Evolutionary conservation across 2,329 filamentous ascomycete genomes (phyloP), one percentile per base, ranked within the genome.

Genomic region (Rhynchosporium graminicola): DNA sequence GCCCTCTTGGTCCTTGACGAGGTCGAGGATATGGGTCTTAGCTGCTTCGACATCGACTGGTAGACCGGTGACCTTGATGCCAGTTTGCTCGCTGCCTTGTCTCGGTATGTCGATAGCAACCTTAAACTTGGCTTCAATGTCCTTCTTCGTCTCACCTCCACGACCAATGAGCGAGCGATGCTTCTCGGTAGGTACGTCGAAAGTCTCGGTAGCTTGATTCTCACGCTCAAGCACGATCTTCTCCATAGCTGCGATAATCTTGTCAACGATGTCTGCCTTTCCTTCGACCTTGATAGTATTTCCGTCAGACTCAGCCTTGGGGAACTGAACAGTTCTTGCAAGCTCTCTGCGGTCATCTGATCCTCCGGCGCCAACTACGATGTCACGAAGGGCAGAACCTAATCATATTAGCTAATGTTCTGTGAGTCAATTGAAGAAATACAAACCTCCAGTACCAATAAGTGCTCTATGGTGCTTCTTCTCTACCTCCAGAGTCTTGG

Each of bases 241-340:
- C 73, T 95, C 79, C 70, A 99, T 96, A 31, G 90, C 84, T 59
- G 87, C 83, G 71, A 94, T 82, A 70, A 99, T 96, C 78, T 91
- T 96, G 70, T 97, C 89, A 1, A 98, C 94, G 29, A 99, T 82
- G 45, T 87, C 86, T 65, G 86, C 87, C 54, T 89, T 88, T 36
- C 95, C 95, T 77, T 97, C 93, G 5, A 99, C 82, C 74, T 89
- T 93, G 77, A 99, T 97, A 31, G 83, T 84, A 73, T 89, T 91
- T 50, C 90, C 92, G 64, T 90, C 88, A 58, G 88, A 85, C 62
- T 96, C 93, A 68, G 91, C 88, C 75, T 93, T 92, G 62, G 95
- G 95, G 81, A 99, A 98, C 75, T 94, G 92, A 64, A 99, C 92
- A 71, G 94, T 92, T 66, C 94, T 90, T 57, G 92, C 91, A 70